Conservation (phyloP, 2,329 filamentous ascomycete species). For the Magnaporthiopsis incrustans region DNA sequence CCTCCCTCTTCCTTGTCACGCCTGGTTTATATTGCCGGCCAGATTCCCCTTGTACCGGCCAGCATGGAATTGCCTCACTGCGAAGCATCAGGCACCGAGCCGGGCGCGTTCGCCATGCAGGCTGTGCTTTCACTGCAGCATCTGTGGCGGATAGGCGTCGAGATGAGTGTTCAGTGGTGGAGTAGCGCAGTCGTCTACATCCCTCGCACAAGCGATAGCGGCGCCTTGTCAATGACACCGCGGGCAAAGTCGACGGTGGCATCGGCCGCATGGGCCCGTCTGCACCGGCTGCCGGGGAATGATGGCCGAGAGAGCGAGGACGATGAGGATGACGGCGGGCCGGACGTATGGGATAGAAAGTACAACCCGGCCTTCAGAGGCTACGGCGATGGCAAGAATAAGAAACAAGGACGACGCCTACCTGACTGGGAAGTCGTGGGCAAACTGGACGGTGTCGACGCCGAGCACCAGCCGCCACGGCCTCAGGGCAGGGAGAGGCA, state of each 20-base stretch:
- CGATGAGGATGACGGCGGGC: slow-evolving; percentile 28
- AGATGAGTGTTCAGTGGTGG: slow-evolving; percentile 68
- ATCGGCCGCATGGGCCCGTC: slow-evolving; percentile 37
- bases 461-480: slow-evolving; percentile 9
- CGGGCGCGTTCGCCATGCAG: slow-evolving; percentile 39
- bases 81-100: slow-evolving; percentile 12
- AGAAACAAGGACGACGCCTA: slow-evolving; percentile 23
- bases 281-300: slow-evolving; percentile 27
- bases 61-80: slow-evolving; percentile 57
- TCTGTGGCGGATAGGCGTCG: slow-evolving; percentile 71
- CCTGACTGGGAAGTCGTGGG: slow-evolving; percentile 44
- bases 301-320: slow-evolving; percentile 38
- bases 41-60: slow-evolving; percentile 79
- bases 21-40: slow-evolving; percentile 67
- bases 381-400: slow-evolving; percentile 22
- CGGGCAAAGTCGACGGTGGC: slow-evolving; percentile 32
- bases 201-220: slow-evolving; percentile 28
- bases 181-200: slow-evolving; percentile 69
- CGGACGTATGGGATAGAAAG: slow-evolving; percentile 62
- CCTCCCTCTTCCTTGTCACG: slow-evolving; percentile 16
- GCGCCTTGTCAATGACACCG: slow-evolving; percentile 12
- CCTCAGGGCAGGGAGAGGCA: slow-evolving; percentile 15
- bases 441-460: slow-evolving; percentile 17
- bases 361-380: slow-evolving; percentile 46
- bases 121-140: slow-evolving; percentile 75